phyloP scores from a whole-genome alignment of 75 land plant genomes.

The Selaginella tamariscina region DNA sequence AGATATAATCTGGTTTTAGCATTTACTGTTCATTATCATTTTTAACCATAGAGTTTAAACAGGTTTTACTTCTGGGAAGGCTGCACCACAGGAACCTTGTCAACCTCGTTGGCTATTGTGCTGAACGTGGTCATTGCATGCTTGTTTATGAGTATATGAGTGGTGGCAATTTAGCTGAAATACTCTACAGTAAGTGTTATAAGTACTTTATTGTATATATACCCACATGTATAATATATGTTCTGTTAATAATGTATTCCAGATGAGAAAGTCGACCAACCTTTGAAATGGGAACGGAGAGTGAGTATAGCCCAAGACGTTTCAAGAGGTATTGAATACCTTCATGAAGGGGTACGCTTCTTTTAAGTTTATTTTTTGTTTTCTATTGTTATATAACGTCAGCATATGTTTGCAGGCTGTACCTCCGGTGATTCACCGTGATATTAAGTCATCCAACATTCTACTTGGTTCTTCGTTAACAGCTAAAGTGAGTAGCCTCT shows the following conservation, averaged over 20 bases:
- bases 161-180: constrained; percentile 68
- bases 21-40: neutral
- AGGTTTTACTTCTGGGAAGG: constrained; percentile 78
- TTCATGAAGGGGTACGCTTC: constrained; percentile 87
- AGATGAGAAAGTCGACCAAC: constrained; percentile 52
- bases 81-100: constrained; percentile 94
- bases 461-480: neutral
- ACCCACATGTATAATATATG: neutral
- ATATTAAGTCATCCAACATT: neutral
- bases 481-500: neutral
- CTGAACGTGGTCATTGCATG: constrained; percentile 78
- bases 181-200: constrained; percentile 49
- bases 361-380: neutral
- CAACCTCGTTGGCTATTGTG: constrained; percentile 89
- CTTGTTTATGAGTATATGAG: constrained; percentile 89
- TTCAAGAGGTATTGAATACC: constrained; percentile 85
- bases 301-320: constrained; percentile 80
- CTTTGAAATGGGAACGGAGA: constrained; percentile 70
- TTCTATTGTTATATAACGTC: neutral
- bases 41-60: no score
- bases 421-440: neutral
- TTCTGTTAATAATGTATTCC: neutral
- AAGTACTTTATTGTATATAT: no score
- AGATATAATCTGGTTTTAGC: no score
- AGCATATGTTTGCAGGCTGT: neutral